These are phyloP conservation scores for Kuraishia molischiana DNA, from an alignment of 805 yeast genomes.

Conservation along the genomic window DNA sequence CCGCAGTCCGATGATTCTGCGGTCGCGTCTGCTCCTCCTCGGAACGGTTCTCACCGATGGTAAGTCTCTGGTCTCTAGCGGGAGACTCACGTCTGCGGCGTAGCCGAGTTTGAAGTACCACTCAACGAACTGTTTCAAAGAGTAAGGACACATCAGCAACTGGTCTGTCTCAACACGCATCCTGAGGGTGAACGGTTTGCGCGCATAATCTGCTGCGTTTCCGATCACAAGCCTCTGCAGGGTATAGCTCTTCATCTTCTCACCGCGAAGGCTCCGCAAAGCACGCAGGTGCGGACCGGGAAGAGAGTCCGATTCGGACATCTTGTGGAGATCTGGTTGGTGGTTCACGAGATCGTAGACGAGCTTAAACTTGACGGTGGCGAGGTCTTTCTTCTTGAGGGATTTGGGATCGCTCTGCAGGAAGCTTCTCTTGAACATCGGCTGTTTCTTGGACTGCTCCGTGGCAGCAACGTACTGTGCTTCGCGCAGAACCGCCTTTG, in stretches of 20 bases:
- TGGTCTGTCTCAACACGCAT: conserved; percentile 17
- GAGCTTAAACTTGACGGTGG: conserved; percentile 3
- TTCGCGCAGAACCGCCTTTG: background rate
- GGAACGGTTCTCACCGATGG: conserved; percentile 22
- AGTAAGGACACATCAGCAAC: conserved; percentile 16
- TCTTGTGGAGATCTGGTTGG: conserved; percentile 6
- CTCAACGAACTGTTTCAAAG: conserved; percentile 15
- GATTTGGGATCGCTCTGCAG: too few species aligned
- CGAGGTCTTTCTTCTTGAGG: conserved; percentile 4
- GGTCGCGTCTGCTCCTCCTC: conserved; percentile 10
- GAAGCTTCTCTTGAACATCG: background rate
- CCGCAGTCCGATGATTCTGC: background rate
- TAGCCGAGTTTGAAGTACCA: conserved; percentile 21
- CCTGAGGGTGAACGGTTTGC: conserved; percentile 20
- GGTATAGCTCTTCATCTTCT: conserved; percentile 11
- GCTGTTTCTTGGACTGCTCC: background rate
- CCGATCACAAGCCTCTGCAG: conserved; percentile 22
- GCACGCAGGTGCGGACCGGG: background rate
- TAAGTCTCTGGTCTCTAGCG: conserved; percentile 15
- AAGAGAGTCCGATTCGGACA: background rate
- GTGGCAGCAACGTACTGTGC: background rate
- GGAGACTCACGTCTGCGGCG: conserved; percentile 21
- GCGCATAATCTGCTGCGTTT: conserved; percentile 18
- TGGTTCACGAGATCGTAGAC: conserved; percentile 7
- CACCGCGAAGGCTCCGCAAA: conserved; percentile 4